Conservation (phyloP, 495 filamentous ascomycete genomes). For the Aspergillus haitiensis region DNA sequence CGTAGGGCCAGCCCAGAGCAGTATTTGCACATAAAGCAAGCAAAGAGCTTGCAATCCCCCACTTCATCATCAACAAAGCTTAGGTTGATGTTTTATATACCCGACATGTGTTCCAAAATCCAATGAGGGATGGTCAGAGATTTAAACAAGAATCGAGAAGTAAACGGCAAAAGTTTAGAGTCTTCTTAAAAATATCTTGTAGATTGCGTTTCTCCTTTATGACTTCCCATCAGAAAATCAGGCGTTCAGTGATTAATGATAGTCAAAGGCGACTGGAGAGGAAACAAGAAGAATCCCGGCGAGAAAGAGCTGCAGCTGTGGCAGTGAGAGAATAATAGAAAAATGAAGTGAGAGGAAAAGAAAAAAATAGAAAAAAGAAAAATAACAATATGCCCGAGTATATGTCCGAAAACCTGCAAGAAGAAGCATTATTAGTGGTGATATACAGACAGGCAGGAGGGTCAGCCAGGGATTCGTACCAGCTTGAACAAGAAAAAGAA, state of each 20-base stretch:
- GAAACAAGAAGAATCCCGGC: constrained; percentile 14
- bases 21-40: constrained; percentile 32
- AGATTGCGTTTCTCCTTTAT: constrained; percentile 13
- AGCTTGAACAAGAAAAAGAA: constrained; percentile 24
- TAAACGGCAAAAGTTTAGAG: background rate
- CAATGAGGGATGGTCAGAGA: constrained; percentile 3
- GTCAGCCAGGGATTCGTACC: constrained; percentile 23
- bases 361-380: constrained; percentile 11
- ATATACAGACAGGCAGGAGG: constrained; percentile 26
- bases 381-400: constrained; percentile 25
- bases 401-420: constrained; percentile 28
- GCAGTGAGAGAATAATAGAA: constrained; percentile 24
- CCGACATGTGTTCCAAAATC: constrained; percentile 27
- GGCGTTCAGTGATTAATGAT: constrained; percentile 5
- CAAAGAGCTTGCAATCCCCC: constrained; percentile 29
- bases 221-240: background rate
- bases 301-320: constrained; percentile 18
- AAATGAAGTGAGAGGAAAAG: background rate
- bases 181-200: constrained; percentile 10
- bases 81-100: constrained; percentile 20
- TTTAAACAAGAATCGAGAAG: constrained; percentile 11
- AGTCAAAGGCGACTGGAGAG: constrained; percentile 10
- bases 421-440: constrained; percentile 26
- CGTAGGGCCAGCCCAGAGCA: constrained; percentile 53
- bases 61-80: constrained; percentile 36